Conservation (phyloP, 768 basidiomycete genomes). For the Tephrocybe rancida region DNA sequence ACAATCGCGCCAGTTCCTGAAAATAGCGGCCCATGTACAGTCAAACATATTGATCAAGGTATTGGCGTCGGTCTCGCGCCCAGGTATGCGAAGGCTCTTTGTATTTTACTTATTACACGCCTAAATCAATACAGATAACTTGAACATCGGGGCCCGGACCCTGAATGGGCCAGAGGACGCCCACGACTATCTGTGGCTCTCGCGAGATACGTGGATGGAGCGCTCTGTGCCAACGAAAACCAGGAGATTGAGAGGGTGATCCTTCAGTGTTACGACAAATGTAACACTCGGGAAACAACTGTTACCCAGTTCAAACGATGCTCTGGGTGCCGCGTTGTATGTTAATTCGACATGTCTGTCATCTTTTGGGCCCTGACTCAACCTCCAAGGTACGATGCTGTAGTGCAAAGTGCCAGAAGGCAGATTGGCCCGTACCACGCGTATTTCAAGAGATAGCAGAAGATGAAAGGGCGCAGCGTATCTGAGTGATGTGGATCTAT, state of each 20-base stretch:
- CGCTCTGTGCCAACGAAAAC: conserved; percentile 2
- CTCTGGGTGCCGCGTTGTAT: background rate
- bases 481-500: too few relatives aligned
- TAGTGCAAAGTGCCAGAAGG: too few relatives aligned
- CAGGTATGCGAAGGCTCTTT: conserved; percentile 26
- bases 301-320: background rate
- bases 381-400: too few relatives aligned
- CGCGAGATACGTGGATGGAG: conserved; percentile 4
- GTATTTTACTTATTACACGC: background rate
- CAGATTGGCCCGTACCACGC: too few relatives aligned
- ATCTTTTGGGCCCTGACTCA: too few relatives aligned
- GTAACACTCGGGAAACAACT: background rate
- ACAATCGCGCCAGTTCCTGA: conserved; percentile 40
- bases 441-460: too few relatives aligned
- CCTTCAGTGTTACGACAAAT: background rate
- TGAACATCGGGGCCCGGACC: background rate
- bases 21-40: conserved; percentile 33
- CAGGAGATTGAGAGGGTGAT: background rate
- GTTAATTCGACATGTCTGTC: background rate
- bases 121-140: background rate
- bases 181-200: conserved; percentile 7
- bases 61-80: conserved; percentile 35
- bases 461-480: too few relatives aligned
- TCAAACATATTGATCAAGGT: conserved; percentile 40
- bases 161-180: conserved; percentile 5